Conservation (phyloP, 2,329 filamentous ascomycete genomes). For the Dactylellina sp. region DNA sequence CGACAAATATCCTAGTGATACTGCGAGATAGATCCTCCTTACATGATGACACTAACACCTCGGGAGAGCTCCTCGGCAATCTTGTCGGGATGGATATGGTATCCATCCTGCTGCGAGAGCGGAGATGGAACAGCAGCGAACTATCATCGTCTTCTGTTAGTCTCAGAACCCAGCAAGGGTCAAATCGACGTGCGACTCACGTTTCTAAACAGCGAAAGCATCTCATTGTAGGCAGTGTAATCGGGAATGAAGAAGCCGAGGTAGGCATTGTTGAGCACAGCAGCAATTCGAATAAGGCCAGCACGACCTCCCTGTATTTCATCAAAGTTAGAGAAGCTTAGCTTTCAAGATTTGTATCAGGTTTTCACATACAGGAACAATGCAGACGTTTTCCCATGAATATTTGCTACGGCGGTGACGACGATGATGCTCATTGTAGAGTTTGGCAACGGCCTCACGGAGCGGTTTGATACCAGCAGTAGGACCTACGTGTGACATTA, state of each 20-base stretch:
- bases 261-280: constrained; percentile 91
- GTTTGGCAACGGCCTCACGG: constrained; percentile 84
- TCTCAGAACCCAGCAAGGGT: neutral
- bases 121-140: constrained; percentile 89
- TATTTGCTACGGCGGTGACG: constrained; percentile 89
- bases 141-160: constrained; percentile 64
- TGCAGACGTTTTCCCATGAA: constrained; percentile 97
- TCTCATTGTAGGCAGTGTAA: constrained; percentile 98
- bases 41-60: constrained; percentile 84
- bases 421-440: constrained; percentile 94
- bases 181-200: constrained; percentile 64
- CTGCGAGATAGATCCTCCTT: constrained; percentile 18
- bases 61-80: constrained; percentile 90
- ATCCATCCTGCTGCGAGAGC: constrained; percentile 84
- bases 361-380: constrained; percentile 73
- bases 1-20: neutral
- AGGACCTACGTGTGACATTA: constrained; percentile 69
- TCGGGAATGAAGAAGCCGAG: constrained; percentile 94
- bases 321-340: constrained; percentile 7
- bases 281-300: constrained; percentile 92
- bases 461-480: constrained; percentile 94
- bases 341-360: neutral
- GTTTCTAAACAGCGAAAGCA: constrained; percentile 94
- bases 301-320: constrained; percentile 77
- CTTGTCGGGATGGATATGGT: constrained; percentile 92